Base-by-base conservation (phyloP, 2,329 filamentous ascomycete species). In the Clonostachys rosea region DNA sequence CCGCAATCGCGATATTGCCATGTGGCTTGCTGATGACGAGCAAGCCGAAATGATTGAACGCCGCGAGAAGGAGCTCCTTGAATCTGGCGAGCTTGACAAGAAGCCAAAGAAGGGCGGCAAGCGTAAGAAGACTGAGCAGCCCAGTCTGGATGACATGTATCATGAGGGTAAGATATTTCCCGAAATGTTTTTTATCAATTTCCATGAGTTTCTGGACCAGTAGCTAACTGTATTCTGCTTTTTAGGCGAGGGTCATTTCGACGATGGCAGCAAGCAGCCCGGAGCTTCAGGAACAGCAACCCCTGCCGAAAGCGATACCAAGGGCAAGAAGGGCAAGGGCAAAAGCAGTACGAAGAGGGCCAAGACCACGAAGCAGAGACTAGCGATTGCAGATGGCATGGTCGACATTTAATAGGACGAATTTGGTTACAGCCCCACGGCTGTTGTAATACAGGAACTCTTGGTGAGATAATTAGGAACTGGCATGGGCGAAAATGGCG, bases 11-110 rank as follows among this genome's bases (percentile, higher is more conserved):
- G 94, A 99, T 61, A 97, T 97, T 68, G 94, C 94, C 42, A 87
- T 97, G 86, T 97, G 94, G 94, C 84, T 99, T 53, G 92, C 92
- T 16, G 94, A 99, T 62, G 94, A 97, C 56, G 92, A 97, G 48
- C 90, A 97, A 64, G 94, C 91, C 2, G 92, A 94, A 59, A 79
- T 94, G 66, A 92, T 99, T 61, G 92, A 96, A 70, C 84, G 87
- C 54, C 91, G 91, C 57, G 94, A 96, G 69, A 90, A 89, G 54
- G 91, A 96, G 66, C 73, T 95, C 7, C 75, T 89, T 40, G 87
- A 89, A 64, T 84, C 81, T 52, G 87, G 88, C 51, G 83, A 82
- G 59, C 68, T 74, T 16, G 79, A 83, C 39, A 86, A 84, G 69
- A 68, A 75, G 54, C 83, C 83, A 71, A 83, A 80, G 68, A 83